Evolutionary conservation across 169 alveolate genomes (phyloP).

Genomic region (Besnoitia besnoiti): DNA sequence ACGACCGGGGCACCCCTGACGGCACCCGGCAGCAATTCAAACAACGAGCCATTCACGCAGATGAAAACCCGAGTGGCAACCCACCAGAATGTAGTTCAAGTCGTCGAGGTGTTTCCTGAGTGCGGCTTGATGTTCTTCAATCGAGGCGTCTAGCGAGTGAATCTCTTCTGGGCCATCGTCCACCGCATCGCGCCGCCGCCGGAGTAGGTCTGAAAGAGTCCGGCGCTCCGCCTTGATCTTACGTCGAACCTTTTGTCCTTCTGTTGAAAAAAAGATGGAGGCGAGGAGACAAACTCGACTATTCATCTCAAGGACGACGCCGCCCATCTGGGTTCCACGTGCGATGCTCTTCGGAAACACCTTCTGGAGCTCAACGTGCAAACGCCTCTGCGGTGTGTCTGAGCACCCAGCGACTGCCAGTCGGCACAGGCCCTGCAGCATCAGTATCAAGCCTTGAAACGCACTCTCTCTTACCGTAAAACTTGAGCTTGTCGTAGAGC

Average conservation of each 20-base stretch:
- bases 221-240: constrained; percentile 10
- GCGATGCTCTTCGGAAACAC: too few species aligned
- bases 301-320: too few species aligned
- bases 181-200: background rate
- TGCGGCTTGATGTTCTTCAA: background rate
- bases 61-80: background rate
- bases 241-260: background rate
- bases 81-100: background rate
- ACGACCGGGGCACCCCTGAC: too few species aligned
- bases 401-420: too few species aligned
- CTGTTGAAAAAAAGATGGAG: background rate
- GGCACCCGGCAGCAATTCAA: too few species aligned
- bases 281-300: background rate
- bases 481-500: constrained; percentile 4
- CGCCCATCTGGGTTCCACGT: too few species aligned
- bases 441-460: background rate
- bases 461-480: background rate
- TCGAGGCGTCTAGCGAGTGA: background rate
- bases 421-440: background rate
- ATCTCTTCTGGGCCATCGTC: background rate
- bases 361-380: too few species aligned
- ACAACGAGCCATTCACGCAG: background rate
- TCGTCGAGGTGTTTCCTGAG: background rate
- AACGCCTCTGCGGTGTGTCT: too few species aligned
- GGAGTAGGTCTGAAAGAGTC: background rate